phyloP scores from a whole-genome alignment of 2,329 filamentous ascomycete species.

The Sordariomycetes sp. region DNA sequence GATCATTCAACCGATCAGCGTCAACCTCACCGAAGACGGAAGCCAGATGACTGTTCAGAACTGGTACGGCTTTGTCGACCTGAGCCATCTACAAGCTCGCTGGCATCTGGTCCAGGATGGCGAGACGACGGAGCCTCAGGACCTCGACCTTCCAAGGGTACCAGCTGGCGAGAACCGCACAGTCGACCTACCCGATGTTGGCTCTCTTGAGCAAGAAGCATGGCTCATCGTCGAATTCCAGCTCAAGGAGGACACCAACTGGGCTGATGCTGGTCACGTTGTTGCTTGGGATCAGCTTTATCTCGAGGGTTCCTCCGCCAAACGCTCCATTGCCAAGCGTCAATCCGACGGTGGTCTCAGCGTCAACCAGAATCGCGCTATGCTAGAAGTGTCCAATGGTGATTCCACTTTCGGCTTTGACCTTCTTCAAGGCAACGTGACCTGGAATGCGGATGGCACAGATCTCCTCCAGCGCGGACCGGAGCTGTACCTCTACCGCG shows the following conservation, averaged over 20 bases:
- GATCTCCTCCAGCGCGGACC: conserved; percentile 8
- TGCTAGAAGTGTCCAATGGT: background rate
- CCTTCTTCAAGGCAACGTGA: conserved; percentile 9
- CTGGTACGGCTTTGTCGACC: conserved; percentile 35
- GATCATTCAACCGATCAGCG: conserved; percentile 43
- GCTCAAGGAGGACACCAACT: conserved; percentile 5
- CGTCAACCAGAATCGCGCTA: background rate
- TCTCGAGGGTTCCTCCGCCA: conserved; percentile 1
- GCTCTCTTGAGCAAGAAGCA: conserved; percentile 2
- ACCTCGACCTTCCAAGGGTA: conserved; percentile 1
- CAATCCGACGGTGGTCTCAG: too few species aligned
- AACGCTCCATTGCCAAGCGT: background rate
- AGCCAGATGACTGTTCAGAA: conserved; percentile 31
- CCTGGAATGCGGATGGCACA: conserved; percentile 6
- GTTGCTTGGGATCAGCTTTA: conserved; percentile 10
- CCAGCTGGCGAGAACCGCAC: background rate
- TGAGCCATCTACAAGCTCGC: conserved; percentile 31
- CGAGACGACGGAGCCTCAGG: background rate
- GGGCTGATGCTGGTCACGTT: conserved; percentile 7
- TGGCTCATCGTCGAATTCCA: conserved; percentile 8
- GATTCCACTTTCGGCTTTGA: conserved; percentile 7
- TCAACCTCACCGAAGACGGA: conserved; percentile 21
- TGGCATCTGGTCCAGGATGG: conserved; percentile 4
- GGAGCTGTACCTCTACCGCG: conserved; percentile 9
- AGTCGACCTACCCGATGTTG: background rate